Percentiles rank a stretch among this genome's conserved stretches.
Evolutionary conservation across 2,329 filamentous ascomycete species (phyloP).

Genomic region (Mycocentrospora acerina): DNA sequence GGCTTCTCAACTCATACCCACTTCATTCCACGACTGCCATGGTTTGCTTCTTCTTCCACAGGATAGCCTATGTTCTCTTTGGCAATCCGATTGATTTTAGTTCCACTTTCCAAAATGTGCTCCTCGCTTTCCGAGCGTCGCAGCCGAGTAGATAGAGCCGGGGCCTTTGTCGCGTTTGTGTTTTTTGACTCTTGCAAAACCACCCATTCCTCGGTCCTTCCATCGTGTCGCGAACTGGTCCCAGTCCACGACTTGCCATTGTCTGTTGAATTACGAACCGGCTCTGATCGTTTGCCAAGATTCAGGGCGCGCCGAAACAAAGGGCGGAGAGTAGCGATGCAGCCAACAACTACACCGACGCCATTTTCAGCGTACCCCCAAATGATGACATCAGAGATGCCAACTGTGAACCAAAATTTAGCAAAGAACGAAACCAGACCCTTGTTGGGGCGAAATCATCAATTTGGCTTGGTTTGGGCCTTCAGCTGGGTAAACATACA

Average conservation of each 20-base stretch:
- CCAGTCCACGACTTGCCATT: slow-evolving; percentile 1
- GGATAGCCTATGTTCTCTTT: not conserved
- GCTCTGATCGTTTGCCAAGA: slow-evolving; percentile 13
- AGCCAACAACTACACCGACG: slow-evolving; percentile 39
- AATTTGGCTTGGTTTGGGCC: too few species aligned
- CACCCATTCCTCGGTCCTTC: slow-evolving; percentile 7
- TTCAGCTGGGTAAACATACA: slow-evolving; percentile 14
- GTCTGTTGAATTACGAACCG: slow-evolving; percentile 1
- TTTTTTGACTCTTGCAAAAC: slow-evolving; percentile 3
- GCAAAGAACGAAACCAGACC: not conserved
- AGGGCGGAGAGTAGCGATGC: slow-evolving; percentile 36
- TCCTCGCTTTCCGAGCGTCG: slow-evolving; percentile 7
- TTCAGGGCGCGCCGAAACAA: slow-evolving; percentile 29
- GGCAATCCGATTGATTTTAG: slow-evolving; percentile 2
- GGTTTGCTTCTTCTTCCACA: not conserved
- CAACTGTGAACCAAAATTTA: slow-evolving; percentile 9
- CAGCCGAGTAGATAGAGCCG: not conserved
- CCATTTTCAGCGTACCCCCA: slow-evolving; percentile 43
- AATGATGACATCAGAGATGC: slow-evolving; percentile 37
- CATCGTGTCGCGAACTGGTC: not conserved
- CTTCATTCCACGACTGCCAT: too few species aligned
- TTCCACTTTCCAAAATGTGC: slow-evolving; percentile 1
- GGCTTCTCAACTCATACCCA: too few species aligned
- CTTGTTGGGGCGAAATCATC: too few species aligned
- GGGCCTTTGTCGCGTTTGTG: not conserved